Evolutionary conservation across 192 early-diverging fungal species (phyloP).

Genomic region (Coemansia interrupta): DNA sequence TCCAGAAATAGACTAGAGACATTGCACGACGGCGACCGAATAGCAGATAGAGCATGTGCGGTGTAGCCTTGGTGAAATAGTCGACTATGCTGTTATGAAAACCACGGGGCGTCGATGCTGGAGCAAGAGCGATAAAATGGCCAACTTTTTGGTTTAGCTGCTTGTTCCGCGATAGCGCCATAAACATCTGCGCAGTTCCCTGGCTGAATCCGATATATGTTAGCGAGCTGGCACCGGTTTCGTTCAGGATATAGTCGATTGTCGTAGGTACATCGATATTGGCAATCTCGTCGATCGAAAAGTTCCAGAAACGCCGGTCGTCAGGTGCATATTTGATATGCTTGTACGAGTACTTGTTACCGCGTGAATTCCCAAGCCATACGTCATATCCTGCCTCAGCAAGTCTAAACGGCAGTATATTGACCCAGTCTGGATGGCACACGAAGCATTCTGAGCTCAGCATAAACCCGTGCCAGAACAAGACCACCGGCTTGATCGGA

Average conservation of each 20-base stretch:
- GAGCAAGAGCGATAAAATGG: constrained; percentile 86
- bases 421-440: constrained; percentile 71
- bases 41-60: constrained; percentile 80
- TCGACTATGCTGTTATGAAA: constrained; percentile 76
- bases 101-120: constrained; percentile 81
- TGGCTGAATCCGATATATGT: constrained; percentile 97
- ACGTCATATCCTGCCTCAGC: constrained; percentile 92
- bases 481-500: constrained; percentile 75
- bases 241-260: constrained; percentile 81
- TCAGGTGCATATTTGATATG: constrained; percentile 64
- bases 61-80: constrained; percentile 79
- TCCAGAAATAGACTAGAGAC: constrained; percentile 80
- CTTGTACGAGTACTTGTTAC: constrained; percentile 91
- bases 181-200: constrained; percentile 86
- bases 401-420: constrained; percentile 76
- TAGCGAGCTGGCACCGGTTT: constrained; percentile 73
- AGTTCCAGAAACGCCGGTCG: constrained; percentile 85
- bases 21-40: constrained; percentile 85
- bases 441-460: constrained; percentile 94
- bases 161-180: constrained; percentile 76
- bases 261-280: constrained; percentile 81
- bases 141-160: constrained; percentile 79
- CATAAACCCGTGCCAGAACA: constrained; percentile 93
- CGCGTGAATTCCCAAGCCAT: constrained; percentile 92
- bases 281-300: constrained; percentile 89